Conservation (phyloP, 768 basidiomycete genomes). For the Trametes cinnabarina region DNA sequence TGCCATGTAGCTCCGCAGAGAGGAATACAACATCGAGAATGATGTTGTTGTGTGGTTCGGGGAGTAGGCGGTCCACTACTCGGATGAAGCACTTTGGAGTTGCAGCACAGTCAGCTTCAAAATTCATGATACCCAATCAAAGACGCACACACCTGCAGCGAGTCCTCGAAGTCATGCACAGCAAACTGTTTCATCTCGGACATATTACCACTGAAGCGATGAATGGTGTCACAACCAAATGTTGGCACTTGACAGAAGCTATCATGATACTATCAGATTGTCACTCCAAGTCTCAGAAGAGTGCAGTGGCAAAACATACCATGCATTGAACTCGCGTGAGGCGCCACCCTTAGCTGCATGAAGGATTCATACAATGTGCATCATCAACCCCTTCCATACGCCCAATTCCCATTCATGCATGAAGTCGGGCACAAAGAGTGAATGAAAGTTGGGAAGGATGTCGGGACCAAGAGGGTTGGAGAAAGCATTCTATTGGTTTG, state of each 20-base stretch:
- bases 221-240: constrained; percentile 28
- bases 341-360: constrained; percentile 6
- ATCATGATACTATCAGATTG: not conserved
- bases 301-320: constrained; percentile 16
- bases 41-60: not conserved
- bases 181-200: constrained; percentile 26
- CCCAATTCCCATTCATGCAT: constrained; percentile 44
- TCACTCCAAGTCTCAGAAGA: not conserved
- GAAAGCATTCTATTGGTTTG: constrained; percentile 34
- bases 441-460: constrained; percentile 14
- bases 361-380: constrained; percentile 37
- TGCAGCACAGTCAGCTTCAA: not conserved
- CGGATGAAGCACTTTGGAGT: constrained; percentile 1
- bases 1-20: not conserved
- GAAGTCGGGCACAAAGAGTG: constrained; percentile 34
- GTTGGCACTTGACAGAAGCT: constrained; percentile 26
- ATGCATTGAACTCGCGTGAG: constrained; percentile 11
- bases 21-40: not conserved
- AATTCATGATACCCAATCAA: not conserved
- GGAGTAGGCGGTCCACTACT: not conserved
- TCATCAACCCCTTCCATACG: constrained; percentile 36
- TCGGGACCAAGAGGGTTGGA: constrained; percentile 24
- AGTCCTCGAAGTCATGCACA: constrained; percentile 29
- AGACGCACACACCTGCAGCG: constrained; percentile 10
- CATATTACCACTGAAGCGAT: constrained; percentile 23